Conservation (phyloP, 2,329 filamentous ascomycete species). For the Diaporthe sp. region DNA sequence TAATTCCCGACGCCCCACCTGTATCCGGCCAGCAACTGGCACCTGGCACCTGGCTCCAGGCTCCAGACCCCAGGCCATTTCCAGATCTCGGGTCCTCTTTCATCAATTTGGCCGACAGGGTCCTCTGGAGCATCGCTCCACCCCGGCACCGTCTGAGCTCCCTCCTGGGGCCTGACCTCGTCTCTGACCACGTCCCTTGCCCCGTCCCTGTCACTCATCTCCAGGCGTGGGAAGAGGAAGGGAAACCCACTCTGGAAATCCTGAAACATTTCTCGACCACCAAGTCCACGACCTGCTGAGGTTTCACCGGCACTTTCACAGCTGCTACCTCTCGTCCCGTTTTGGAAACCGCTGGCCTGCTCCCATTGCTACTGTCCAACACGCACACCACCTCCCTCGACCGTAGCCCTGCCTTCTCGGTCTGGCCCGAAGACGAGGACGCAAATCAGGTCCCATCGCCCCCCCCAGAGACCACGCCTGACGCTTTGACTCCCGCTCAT, state of each 20-base stretch:
- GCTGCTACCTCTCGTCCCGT: conserved; percentile 31
- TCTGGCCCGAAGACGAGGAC: conserved; percentile 33
- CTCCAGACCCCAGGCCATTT: conserved; percentile 23
- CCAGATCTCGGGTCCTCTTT: conserved; percentile 30
- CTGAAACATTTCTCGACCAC: conserved; percentile 31
- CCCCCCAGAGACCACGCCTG: background rate
- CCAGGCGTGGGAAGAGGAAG: conserved; percentile 4
- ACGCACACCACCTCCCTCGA: conserved; percentile 4
- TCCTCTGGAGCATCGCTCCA: conserved; percentile 27
- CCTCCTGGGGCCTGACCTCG: conserved; percentile 20
- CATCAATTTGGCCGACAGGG: conserved; percentile 35
- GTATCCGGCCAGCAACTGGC: conserved; percentile 26
- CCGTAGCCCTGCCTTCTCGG: conserved; percentile 25
- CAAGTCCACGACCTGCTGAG: conserved; percentile 24
- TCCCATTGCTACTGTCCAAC: conserved; percentile 1
- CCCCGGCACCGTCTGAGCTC: conserved; percentile 30
- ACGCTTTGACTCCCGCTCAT: conserved; percentile 35
- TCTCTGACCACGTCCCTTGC: conserved; percentile 18
- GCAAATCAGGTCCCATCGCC: conserved; percentile 17
- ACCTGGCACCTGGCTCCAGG: conserved; percentile 18
- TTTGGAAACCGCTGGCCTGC: conserved; percentile 26
- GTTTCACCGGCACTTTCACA: conserved; percentile 12
- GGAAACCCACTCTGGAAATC: conserved; percentile 17
- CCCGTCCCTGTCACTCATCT: conserved; percentile 30
- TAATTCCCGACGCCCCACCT: conserved; percentile 32